Percentiles rank a stretch among this genome's conserved stretches.
phyloP scores from a whole-genome alignment of 2,329 filamentous ascomycete genomes.

The Coniella lustricola region DNA sequence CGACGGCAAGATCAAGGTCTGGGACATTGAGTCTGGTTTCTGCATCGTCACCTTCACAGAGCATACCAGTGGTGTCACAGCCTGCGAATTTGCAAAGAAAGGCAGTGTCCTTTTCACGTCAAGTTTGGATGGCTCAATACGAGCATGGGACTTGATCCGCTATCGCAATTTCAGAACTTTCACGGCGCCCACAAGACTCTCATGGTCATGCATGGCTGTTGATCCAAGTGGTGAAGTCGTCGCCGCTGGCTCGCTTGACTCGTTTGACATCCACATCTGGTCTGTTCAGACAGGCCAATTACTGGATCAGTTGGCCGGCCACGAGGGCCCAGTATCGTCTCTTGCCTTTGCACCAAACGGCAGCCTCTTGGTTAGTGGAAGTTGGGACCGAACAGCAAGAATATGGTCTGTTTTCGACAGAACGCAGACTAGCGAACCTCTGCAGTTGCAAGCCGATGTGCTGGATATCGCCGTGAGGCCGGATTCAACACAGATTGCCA shows the following conservation, averaged over 20 bases:
- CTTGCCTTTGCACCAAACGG: slow-evolving; percentile 86
- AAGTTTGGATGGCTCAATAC: slow-evolving; percentile 85
- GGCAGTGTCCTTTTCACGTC: slow-evolving; percentile 95
- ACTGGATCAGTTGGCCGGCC: slow-evolving; percentile 81
- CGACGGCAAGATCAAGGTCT: slow-evolving; percentile 97
- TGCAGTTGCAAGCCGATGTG: slow-evolving; percentile 88
- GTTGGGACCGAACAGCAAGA: slow-evolving; percentile 92
- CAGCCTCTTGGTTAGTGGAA: slow-evolving; percentile 76
- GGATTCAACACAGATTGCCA: slow-evolving; percentile 83
- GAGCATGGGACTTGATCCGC: slow-evolving; percentile 92
- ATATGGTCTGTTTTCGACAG: slow-evolving; percentile 94
- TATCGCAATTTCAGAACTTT: slow-evolving; percentile 98
- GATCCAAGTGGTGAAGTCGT: slow-evolving; percentile 96
- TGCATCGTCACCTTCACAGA: slow-evolving; percentile 98
- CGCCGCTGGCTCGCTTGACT: slow-evolving; percentile 89
- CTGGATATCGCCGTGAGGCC: slow-evolving; percentile 80
- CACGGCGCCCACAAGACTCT: slow-evolving; percentile 82
- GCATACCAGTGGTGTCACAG: slow-evolving; percentile 88
- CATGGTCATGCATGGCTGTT: slow-evolving; percentile 92
- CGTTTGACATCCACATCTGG: slow-evolving; percentile 97
- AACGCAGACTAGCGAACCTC: slow-evolving; percentile 88
- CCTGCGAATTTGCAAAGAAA: slow-evolving; percentile 89
- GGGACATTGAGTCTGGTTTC: slow-evolving; percentile 94
- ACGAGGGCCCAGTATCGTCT: slow-evolving; percentile 87
- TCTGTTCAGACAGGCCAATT: slow-evolving; percentile 96